Evolutionary conservation across 768 basidiomycete species (phyloP), one percentile per base, ranked within the genome.

Genomic region (Tremella yokohamensis): DNA sequence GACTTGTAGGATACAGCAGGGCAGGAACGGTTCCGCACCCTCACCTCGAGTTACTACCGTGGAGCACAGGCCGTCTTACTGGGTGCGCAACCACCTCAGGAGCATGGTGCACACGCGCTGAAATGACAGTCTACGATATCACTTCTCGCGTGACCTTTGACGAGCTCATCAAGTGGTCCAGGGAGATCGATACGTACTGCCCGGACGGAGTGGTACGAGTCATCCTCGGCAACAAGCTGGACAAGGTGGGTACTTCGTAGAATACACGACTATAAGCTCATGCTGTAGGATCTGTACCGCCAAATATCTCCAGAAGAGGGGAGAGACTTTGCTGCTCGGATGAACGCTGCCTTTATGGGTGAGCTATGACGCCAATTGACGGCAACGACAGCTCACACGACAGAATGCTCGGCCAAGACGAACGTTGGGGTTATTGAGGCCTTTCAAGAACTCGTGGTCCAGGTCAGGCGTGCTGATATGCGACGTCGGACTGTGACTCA

Each of bases 41-140:
- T 99, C 65, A 98, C 96, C 3, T 87, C 87, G 1, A 90, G 88
- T 8, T 99, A 98, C 69, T 99, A 98, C 72, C 83, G 96, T 49
- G 80, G 80, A 16, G 80, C 80, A 1, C 80, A 81, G 54, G 80
- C 80, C 9, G 79, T 81, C 49, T 73, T 81, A 18, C 74, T 81
- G 20, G 78, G 80, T 79, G 13, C 40, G 77, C 69, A 34, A 6
- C 4, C 29, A n/a, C 29, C 29, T 34, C 4, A 4, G 29, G 29
- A 11, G 29, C 29, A 34, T 34, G 29, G 29, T 11, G 11, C 4
- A 34, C 4, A 34, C 29, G 29, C 29, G 20, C 18, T 16, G 26
- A 26, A 1, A 1, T 34, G 13, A 47, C 70, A 92, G 94, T 98
- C 3, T 99, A 98, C 77, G 96, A 98, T 77, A 90, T 97, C 37